These are phyloP conservation scores for Periconia sp. DNA, from an alignment of 2,329 filamentous ascomycete genomes.

Conservation along the genomic window DNA sequence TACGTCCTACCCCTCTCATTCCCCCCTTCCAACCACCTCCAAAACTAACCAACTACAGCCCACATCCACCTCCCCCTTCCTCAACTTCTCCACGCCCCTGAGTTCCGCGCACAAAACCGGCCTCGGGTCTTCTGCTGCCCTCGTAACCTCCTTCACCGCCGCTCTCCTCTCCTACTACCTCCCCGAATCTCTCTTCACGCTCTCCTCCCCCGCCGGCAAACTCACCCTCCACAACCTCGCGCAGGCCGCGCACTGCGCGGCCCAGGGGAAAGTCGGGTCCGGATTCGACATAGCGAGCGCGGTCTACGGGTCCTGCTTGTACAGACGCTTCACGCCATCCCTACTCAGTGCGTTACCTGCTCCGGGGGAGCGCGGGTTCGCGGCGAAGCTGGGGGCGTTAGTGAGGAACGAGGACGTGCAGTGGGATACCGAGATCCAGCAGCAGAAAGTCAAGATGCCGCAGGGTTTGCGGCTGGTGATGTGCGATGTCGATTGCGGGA, in stretches of 20 bases:
- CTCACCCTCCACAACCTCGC: conserved; percentile 84
- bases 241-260: conserved; percentile 90
- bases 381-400: conserved; percentile 61
- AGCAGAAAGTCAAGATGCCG: conserved; percentile 71
- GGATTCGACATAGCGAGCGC: conserved; percentile 95
- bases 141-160: conserved; percentile 84
- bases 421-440: conserved; percentile 81
- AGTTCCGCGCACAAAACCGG: conserved; percentile 89
- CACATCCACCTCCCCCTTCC: conserved; percentile 59
- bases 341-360: conserved; percentile 70
- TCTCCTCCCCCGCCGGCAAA: conserved; percentile 57
- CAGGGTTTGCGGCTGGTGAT: conserved; percentile 77
- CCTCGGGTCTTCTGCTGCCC: conserved; percentile 88
- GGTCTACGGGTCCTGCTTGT: conserved; percentile 87
- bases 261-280: conserved; percentile 93
- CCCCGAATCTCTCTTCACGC: conserved; percentile 56
- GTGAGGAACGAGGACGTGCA: conserved; percentile 60
- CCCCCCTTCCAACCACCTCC: conserved; percentile 74
- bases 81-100: conserved; percentile 75
- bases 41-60: neutral
- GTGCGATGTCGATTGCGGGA: conserved; percentile 95
- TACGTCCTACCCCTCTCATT: conserved; percentile 57
- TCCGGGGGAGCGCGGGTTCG: conserved; percentile 68
- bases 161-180: conserved; percentile 78
- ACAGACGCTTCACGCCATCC: conserved; percentile 85